Base-by-base conservation (phyloP, 805 yeast species). In the Saccharomycopsis sp. region DNA sequence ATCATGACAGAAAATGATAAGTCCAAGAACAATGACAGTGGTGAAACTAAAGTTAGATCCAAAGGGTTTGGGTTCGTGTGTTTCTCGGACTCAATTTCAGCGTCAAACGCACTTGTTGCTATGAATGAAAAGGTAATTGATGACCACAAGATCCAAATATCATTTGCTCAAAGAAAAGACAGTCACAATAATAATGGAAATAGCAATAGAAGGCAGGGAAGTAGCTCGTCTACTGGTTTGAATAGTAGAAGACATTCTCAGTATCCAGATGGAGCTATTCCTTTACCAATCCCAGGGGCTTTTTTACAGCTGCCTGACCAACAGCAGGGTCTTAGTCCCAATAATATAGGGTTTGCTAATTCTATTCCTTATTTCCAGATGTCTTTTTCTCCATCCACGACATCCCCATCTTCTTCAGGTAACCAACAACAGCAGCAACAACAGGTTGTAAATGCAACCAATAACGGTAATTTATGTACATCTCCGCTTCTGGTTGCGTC, bases 11-110 rank as follows among this genome's bases (percentile, higher is more conserved):
- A 73, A 58, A 34, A 8, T 5, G 76, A 73, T 44, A 58, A 63
- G n/a, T 77, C 75, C 35, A 69, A 65, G 25, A 5, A 5, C 38
- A 29, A 12, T 12, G 38, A 29, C 38, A 61, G 69, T 0, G 9
- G 9, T 7, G 38, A 29, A 29, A 67, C 65, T 23, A 63, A 62
- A 14, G 68, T 67, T 2, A 75, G 75, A 60, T 86, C 93, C 22
- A 81, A 84, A 68, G 92, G 94, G 20, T 89, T 86, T 68, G 96
- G 94, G 52, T 89, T 89, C 73, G 89, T 88, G 56, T 87, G 90
- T 71, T 89, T 79, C 68, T 83, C 82, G 65, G 74, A 73, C 62
- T 85, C 87, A 57, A 73, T 81, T 54, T 80, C 84, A 66, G 94
- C 96, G 5, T 79, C 82, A 54, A 75, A 78, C 65, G 93, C 96